Base-by-base conservation (phyloP, 2,329 filamentous ascomycete species). In the Pezicula radicicola region DNA sequence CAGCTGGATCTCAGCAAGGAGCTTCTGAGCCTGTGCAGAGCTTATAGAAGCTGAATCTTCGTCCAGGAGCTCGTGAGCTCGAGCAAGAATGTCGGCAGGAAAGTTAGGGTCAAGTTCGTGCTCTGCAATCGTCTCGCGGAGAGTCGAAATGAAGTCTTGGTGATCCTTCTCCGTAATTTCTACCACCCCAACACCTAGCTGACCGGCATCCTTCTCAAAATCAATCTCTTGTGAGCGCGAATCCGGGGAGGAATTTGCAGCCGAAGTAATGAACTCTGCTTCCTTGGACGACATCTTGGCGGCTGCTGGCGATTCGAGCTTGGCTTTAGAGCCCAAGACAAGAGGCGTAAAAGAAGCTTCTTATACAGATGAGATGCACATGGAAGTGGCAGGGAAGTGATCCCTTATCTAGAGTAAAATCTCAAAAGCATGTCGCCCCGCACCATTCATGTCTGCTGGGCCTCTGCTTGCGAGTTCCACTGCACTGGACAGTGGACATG, bases 161-260 rank as follows among this genome's bases (percentile, higher is more conserved):
- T 46, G 16, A 19, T 46, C 30, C 25, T 35, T 8, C 13, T 25
- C 43, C 7, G 43, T 27, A 1, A 85, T 58, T 83, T 88, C 53
- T 87, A 87, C 63, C 15, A 42, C 40, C 5, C 40, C 40, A 10
- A 15, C 25, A 12, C 12, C 25, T 21, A 16, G 15, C 18, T 42
- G 12, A 15, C 40, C 40, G 16, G 25, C 40, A 13, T 21, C 16
- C 25, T 42, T 42, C 40, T 42, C 40, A 15, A 42, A 42, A 16
- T 42, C 40, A 25, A 21, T 25, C 16, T 42, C 18, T 3, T 19
- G 25, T 16, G 40, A 42, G 13, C 18, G n/a, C 8, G 40, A 42
- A 25, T 25, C 40, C 40, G 40, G 30, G 30, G 30, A 33, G 30
- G 7, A 3, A 33, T 33, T 9, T 2, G 30, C 30, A 6, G 30